These are phyloP conservation scores for Daldinia grandis DNA, from an alignment of 495 filamentous ascomycete species.

Conservation along the genomic window DNA sequence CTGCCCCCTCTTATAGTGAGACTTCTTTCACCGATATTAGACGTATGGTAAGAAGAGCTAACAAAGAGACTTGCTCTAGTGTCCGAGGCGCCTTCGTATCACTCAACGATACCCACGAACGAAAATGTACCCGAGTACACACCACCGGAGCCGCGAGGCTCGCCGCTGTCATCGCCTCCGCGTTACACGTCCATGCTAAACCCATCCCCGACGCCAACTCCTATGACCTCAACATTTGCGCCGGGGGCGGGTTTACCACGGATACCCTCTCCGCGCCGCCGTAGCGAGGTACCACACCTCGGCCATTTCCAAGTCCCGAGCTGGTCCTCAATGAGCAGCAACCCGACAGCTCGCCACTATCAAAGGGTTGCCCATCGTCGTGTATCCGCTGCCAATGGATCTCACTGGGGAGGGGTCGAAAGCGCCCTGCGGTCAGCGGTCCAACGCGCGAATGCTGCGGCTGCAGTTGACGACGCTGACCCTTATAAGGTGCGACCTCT, in stretches of 20 bases:
- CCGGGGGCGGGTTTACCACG: conserved; percentile 50
- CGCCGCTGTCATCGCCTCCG: conserved; percentile 21
- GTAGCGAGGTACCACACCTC: conserved; percentile 45
- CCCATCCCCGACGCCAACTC: conserved; percentile 29
- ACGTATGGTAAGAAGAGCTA: conserved; percentile 7
- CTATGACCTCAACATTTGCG: conserved; percentile 42
- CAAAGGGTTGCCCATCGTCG: conserved; percentile 59
- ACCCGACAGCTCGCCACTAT: conserved; percentile 59
- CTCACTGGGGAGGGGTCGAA: conserved; percentile 35
- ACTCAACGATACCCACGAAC: conserved; percentile 50
- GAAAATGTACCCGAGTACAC: conserved; percentile 56
- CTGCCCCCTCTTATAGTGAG: conserved; percentile 62
- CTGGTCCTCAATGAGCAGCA: conserved; percentile 52
- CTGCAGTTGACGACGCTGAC: conserved; percentile 20
- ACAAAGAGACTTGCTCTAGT: conserved; percentile 41
- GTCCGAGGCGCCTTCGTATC: conserved; percentile 59
- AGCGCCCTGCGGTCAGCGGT: conserved; percentile 39
- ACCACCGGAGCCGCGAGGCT: conserved; percentile 38
- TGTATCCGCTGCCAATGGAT: conserved; percentile 43
- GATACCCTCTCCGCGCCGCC: conserved; percentile 45
- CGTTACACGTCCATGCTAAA: conserved; percentile 35
- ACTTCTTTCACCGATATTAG: background rate
- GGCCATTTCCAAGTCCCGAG: conserved; percentile 54
- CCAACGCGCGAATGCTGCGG: conserved; percentile 31
- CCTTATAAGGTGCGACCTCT: conserved; percentile 50